Conservation (phyloP, 2,329 filamentous ascomycete genomes). For the Sphaerulina musiva region DNA sequence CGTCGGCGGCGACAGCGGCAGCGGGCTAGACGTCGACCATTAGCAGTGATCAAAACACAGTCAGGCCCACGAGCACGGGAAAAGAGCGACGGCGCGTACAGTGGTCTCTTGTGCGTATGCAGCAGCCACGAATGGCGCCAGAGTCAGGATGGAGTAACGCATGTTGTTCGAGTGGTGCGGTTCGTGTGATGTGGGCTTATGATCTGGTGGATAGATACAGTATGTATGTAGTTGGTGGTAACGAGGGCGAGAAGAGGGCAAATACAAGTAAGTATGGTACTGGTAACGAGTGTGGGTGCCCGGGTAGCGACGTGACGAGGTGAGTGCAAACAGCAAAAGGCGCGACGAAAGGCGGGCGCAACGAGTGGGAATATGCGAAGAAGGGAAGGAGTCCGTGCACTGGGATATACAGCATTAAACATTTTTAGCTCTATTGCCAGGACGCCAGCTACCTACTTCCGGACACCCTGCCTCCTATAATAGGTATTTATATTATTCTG, state of each 20-base stretch:
- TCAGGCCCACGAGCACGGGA: background rate
- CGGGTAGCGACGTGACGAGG: too few relatives aligned
- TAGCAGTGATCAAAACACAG: background rate
- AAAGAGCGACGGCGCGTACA: conserved; percentile 34
- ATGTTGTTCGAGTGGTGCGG: conserved; percentile 32
- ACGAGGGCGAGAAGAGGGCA: conserved; percentile 3
- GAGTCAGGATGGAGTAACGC: conserved; percentile 42
- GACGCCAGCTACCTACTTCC: too few relatives aligned
- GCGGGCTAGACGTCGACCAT: background rate
- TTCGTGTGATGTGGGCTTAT: background rate
- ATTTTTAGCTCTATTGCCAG: too few relatives aligned
- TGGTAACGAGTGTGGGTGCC: background rate
- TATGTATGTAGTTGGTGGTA: background rate
- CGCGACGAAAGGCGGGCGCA: too few relatives aligned
- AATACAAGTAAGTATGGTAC: background rate
- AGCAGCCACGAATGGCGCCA: conserved; percentile 40
- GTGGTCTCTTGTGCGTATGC: conserved; percentile 36
- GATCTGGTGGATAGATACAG: too few relatives aligned
- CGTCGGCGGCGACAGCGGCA: background rate
- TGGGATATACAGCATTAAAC: too few relatives aligned
- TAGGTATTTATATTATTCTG: too few relatives aligned
- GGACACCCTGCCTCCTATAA: too few relatives aligned
- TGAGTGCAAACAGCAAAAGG: too few relatives aligned
- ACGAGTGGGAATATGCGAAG: too few relatives aligned
- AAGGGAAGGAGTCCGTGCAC: too few relatives aligned